Conservation (phyloP, 257 asterid genomes). For the Lithospermum erythrorhizon region DNA sequence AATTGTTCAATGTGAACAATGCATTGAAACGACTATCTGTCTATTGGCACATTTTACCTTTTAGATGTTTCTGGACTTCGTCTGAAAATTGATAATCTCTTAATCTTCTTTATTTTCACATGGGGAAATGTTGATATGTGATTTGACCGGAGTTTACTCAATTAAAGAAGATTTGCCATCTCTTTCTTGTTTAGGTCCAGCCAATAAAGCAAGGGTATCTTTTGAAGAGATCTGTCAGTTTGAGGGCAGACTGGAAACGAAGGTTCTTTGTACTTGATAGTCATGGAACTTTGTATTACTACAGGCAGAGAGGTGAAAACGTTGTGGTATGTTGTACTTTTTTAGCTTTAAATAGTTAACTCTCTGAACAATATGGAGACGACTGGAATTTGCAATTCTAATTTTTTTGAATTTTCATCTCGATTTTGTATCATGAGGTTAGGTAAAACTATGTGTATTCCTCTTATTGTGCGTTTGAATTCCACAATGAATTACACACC, state of each 20-base stretch:
- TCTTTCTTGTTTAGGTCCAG: conserved; percentile 46
- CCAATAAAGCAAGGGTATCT: conserved; percentile 95
- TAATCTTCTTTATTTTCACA: no score
- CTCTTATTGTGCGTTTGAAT: no score
- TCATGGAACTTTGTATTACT: conserved; percentile 78
- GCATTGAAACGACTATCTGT: background rate
- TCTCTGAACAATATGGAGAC: background rate
- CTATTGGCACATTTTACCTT: background rate
- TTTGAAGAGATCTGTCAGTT: conserved; percentile 77
- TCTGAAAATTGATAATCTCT: background rate
- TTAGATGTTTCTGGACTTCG: background rate
- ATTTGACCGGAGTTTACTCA: background rate
- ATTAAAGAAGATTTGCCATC: conserved; percentile 1
- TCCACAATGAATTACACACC: no score
- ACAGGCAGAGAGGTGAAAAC: conserved; percentile 67
- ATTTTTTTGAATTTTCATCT: no score
- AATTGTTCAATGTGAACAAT: conserved; percentile 1
- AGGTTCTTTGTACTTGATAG: conserved; percentile 91
- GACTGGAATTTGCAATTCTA: background rate
- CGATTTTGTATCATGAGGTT: background rate
- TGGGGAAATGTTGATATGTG: background rate
- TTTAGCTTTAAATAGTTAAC: conserved; percentile 1
- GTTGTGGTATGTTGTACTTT: conserved; percentile 45
- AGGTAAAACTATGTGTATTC: no score
- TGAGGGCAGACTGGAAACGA: conserved; percentile 97